Evolutionary conservation across 768 basidiomycete species (phyloP).

Genomic region (Boletales sp.): DNA sequence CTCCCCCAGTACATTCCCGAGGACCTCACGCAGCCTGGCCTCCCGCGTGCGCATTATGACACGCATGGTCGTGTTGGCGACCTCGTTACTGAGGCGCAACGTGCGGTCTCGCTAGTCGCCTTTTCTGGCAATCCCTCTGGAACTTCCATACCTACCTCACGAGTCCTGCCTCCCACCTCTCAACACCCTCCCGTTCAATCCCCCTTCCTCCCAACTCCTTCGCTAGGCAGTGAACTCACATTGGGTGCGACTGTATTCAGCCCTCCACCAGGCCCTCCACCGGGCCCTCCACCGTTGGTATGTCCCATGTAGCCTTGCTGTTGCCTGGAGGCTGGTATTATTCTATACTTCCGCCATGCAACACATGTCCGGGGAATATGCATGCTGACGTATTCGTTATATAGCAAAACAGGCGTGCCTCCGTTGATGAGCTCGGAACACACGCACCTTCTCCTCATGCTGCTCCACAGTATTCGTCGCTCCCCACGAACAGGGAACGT

Average conservation of each 20-base stretch:
- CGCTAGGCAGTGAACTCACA: constrained; percentile 29
- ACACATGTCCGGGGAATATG: constrained; percentile 5
- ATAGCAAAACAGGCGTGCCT: constrained; percentile 17
- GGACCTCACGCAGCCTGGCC: constrained; percentile 76
- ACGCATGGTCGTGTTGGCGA: constrained; percentile 61
- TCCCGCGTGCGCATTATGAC: constrained; percentile 68
- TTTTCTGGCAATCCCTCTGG: constrained; percentile 41
- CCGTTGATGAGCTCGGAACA: constrained; percentile 27
- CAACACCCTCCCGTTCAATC: constrained; percentile 2
- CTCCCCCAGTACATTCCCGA: constrained; percentile 67
- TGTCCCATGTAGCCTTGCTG: constrained; percentile 16
- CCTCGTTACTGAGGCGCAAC: constrained; percentile 61
- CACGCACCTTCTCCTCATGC: constrained; percentile 4
- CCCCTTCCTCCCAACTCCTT: constrained; percentile 31
- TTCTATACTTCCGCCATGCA: constrained; percentile 8
- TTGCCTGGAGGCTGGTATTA: constrained; percentile 15
- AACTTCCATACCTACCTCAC: constrained; percentile 1
- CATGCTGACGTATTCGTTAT: constrained; percentile 10
- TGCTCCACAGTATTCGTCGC: constrained; percentile 55
- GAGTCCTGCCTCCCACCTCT: neutral
- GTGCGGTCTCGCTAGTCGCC: constrained; percentile 48
- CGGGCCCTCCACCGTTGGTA: constrained; percentile 14
- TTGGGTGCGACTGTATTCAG: constrained; percentile 13
- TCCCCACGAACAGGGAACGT: constrained; percentile 46
- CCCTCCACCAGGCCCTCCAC: constrained; percentile 8